Base-by-base conservation (phyloP, 1,284 basidiomycete genomes). In the Boletus smithii region DNA sequence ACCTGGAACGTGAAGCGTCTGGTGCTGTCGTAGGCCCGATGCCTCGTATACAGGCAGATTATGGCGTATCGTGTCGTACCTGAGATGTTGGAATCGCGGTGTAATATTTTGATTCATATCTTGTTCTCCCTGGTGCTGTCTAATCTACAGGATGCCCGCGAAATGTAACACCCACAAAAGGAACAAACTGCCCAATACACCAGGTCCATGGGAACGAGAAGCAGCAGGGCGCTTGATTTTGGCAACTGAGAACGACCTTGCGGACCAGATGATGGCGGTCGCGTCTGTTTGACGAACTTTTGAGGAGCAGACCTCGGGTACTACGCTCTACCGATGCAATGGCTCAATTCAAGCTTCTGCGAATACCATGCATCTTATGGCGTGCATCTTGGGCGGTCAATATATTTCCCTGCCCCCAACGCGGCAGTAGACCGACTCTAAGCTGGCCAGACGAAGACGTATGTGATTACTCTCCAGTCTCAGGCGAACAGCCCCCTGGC, bases 281-380 rank as follows among this genome's bases (percentile, higher is more conserved):
- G 69, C 69, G 70, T 71, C 23, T 70, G 44, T 59, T 52, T 55
- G 60, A 58, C 65, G 67, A 50, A 47, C 57, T 56, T 44, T 58
- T 59, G 54, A 58, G 50, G 55, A 50, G 33, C 45, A 55, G 61
- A 66, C 68, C 68, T 69, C 69, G 55, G 65, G 53, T 62, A 70
- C 68, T 59, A 59, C 51, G 58, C n/a, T n/a, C n/a, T n/a, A n/a
- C n/a, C n/a, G n/a, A n/a, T n/a, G n/a, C n/a, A n/a, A n/a, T n/a
- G 40, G 37, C 9, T 37, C 43, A 9, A 27, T 32, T 45, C 27
- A 20, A 27, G 24, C 27, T 8, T 24, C 34, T 44, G 37, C 35
- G 40, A 52, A 42, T 6, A 30, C 23, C 6, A 24, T 24, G 23
- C 3, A 24, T 24, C 23, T 24, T 11, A 38, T 11, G 29, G 35